A percentile compares a stretch with the other conserved stretches of the same genome.
Conservation (phyloP, 345 rosid genomes). For the Xanthoceras sorbifolium region DNA sequence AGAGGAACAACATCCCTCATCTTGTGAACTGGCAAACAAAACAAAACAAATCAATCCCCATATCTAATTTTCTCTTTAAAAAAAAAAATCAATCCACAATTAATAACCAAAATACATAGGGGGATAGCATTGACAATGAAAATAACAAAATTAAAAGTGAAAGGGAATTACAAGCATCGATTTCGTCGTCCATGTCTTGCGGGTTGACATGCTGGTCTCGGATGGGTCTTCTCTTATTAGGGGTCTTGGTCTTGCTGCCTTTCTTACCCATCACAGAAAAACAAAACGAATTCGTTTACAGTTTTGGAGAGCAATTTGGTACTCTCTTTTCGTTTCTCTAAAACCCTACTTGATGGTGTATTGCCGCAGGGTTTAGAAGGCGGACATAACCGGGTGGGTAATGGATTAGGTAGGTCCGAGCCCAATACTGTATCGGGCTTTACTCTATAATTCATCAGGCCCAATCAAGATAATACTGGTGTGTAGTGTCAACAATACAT, state of each 20-base stretch:
- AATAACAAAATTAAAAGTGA: not conserved
- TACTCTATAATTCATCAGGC: not conserved
- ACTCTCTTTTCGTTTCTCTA: not conserved
- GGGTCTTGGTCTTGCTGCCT: constrained; percentile 38
- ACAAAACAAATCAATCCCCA: constrained; percentile 7
- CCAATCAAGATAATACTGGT: too few species aligned
- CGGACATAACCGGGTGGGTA: too few species aligned
- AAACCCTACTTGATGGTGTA: not conserved
- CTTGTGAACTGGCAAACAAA: constrained; percentile 65
- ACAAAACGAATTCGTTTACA: not conserved
- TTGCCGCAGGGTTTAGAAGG: too few species aligned
- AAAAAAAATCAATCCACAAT: not conserved
- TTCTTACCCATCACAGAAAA: constrained; percentile 54
- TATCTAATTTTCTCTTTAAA: not conserved
- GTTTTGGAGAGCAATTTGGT: not conserved
- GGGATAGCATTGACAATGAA: not conserved
- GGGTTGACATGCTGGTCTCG: constrained; percentile 39
- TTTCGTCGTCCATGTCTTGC: constrained; percentile 63
- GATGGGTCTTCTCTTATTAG: constrained; percentile 37
- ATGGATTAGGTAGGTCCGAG: too few species aligned
- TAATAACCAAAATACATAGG: not conserved
- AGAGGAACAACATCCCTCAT: constrained; percentile 81
- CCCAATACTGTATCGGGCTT: too few species aligned
- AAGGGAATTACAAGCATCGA: constrained; percentile 58
- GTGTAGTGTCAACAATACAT: too few species aligned